Conservation (phyloP, 805 yeast species). For the Candida awuae region DNA sequence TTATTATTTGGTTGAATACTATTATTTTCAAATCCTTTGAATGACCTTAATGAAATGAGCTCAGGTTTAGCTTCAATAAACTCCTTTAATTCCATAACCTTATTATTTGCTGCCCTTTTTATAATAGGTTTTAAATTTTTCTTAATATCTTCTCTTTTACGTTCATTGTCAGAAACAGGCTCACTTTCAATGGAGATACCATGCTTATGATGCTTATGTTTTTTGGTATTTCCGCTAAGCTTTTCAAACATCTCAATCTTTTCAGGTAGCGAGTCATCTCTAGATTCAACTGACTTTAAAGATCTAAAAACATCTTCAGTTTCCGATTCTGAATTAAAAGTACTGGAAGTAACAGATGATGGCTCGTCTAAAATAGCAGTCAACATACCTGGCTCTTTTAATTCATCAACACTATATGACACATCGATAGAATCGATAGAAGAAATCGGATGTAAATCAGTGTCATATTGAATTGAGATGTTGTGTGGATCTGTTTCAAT, state of each 20-base stretch:
- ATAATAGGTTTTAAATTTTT: conserved; percentile 9
- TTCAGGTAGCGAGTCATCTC: conserved; percentile 16
- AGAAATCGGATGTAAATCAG: too few species aligned
- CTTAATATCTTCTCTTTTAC: conserved; percentile 1
- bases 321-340: conserved; percentile 4
- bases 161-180: background rate
- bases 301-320: background rate
- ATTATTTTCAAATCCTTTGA: background rate
- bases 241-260: conserved; percentile 26
- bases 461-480: too few species aligned
- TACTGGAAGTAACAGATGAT: conserved; percentile 8
- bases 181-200: background rate
- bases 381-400: conserved; percentile 10
- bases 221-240: conserved; percentile 19
- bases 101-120: conserved; percentile 7
- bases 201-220: conserved; percentile 4
- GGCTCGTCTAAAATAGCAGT: conserved; percentile 13
- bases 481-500: too few species aligned
- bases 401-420: background rate
- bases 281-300: background rate
- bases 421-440: too few species aligned
- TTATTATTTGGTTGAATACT: background rate
- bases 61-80: conserved; percentile 12
- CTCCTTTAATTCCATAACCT: conserved; percentile 10
- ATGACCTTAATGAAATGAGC: conserved; percentile 2